Evolutionary conservation across 2,329 filamentous ascomycete species (phyloP).

Genomic region (Dothideomycetidae sp.): DNA sequence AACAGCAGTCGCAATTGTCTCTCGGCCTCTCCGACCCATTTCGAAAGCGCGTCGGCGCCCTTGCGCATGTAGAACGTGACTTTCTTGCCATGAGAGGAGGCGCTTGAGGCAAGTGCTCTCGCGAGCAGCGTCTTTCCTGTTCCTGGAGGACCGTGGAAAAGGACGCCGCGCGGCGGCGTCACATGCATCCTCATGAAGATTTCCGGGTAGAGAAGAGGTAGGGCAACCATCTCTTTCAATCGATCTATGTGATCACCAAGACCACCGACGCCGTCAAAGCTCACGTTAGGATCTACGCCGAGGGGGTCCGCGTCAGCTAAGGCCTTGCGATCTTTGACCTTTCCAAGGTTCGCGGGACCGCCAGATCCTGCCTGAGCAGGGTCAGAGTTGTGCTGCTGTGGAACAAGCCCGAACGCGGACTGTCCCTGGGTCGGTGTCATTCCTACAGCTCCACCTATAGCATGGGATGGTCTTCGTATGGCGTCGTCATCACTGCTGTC

Average conservation of each 20-base stretch:
- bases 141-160: constrained; percentile 93
- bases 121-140: constrained; percentile 97
- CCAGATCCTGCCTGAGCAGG: constrained; percentile 38
- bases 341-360: constrained; percentile 70
- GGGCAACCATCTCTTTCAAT: constrained; percentile 94
- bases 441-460: constrained; percentile 45
- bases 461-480: constrained; percentile 44
- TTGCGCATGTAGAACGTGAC: constrained; percentile 99
- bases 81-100: constrained; percentile 77
- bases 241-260: constrained; percentile 89
- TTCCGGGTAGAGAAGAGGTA: constrained; percentile 88
- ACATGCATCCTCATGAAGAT: constrained; percentile 85
- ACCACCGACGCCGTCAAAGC: constrained; percentile 88
- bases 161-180: constrained; percentile 81
- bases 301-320: constrained; percentile 89
- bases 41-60: constrained; percentile 90
- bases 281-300: constrained; percentile 81
- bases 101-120: constrained; percentile 77
- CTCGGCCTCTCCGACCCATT: constrained; percentile 98
- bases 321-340: constrained; percentile 82
- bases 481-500: constrained; percentile 95
- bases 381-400: constrained; percentile 45
- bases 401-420: constrained; percentile 36
- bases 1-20: constrained; percentile 86
- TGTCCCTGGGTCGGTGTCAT: constrained; percentile 45